phyloP scores from a whole-genome alignment of 176 grass and related monocot species.

The Bromus sterilis region DNA sequence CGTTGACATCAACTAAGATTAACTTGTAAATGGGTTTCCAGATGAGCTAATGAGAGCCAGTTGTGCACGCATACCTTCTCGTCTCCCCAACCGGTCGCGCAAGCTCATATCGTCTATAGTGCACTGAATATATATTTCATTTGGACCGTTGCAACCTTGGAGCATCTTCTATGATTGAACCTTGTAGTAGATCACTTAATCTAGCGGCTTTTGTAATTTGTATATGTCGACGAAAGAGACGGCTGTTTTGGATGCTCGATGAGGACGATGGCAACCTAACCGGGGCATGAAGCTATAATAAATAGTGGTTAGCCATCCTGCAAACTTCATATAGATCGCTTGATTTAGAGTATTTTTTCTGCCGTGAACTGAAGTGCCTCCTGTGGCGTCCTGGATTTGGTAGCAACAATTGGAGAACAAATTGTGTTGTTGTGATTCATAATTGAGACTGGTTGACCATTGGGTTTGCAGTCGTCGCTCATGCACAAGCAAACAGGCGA shows the following conservation, averaged over 20 bases:
- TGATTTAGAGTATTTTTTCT: neutral
- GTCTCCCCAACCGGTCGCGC: too few relatives aligned
- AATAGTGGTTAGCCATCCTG: neutral
- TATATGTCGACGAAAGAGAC: neutral
- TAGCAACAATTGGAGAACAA: neutral
- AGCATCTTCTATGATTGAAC: neutral
- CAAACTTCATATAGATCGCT: neutral
- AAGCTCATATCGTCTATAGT: neutral
- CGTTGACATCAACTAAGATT: neutral
- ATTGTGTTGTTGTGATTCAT: neutral
- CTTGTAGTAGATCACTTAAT: neutral
- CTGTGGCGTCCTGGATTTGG: neutral
- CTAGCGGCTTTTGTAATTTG: neutral
- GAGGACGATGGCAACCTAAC: neutral
- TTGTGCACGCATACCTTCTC: neutral
- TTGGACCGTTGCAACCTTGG: neutral
- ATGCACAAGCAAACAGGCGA: too few relatives aligned
- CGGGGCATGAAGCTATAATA: neutral
- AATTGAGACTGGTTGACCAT: too few relatives aligned
- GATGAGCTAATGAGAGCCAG: neutral
- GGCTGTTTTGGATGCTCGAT: neutral
- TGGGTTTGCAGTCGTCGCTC: too few relatives aligned
- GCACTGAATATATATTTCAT: neutral
- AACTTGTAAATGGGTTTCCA: neutral
- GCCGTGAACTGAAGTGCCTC: too few relatives aligned